Base-by-base conservation (phyloP, 306 rosid species). In the Echinosophora koreensis region DNA sequence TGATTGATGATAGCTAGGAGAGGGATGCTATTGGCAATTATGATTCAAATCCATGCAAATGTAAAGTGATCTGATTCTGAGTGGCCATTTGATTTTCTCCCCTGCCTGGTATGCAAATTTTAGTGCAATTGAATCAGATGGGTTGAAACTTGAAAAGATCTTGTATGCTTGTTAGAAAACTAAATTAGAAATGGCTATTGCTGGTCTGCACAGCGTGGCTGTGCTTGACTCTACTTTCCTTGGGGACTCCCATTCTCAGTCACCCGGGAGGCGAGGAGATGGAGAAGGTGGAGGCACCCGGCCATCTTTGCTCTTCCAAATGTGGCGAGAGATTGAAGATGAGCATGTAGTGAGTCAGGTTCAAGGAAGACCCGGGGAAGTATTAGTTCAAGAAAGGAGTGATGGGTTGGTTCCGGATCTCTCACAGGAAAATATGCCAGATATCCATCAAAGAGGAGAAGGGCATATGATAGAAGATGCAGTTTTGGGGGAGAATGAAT, bases 251-350 rank as follows among this genome's bases (percentile, higher is more conserved):
- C 93, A 75, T 64, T 82, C 95, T 72, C 86, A 79, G 62, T 79
- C 88, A 27, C 75, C 97, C 30, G 85, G 87, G 73, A 83, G 69
- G 81, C 75, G 77, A 34, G 87, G 82, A 2, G 86, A 92, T 71
- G 97, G 84, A 78, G 92, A 87, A 65, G 90, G 89, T 62, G 88
- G 83, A 68, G 77, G 82, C 74, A 71, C 87, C 74, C 90, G 86
- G 54, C 82, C 97, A 10, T 86, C 97, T 79, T 83, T 94, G 0
- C 79, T 95, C 73, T 81, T 89, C 66, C 93, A 80, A 56, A 84
- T 86, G 90, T 87, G 99, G 99, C 84, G 96, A 76, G 94, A 86
- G 87, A 82, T 89, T 66, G 99, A 95, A 84, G 99, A 91, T 76
- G 97, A 88, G 77, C 91, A 89, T 44, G 87, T 59, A 81, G 84